Evolutionary conservation across 306 rosid genomes (phyloP).

Genomic region (Glycine soja): DNA sequence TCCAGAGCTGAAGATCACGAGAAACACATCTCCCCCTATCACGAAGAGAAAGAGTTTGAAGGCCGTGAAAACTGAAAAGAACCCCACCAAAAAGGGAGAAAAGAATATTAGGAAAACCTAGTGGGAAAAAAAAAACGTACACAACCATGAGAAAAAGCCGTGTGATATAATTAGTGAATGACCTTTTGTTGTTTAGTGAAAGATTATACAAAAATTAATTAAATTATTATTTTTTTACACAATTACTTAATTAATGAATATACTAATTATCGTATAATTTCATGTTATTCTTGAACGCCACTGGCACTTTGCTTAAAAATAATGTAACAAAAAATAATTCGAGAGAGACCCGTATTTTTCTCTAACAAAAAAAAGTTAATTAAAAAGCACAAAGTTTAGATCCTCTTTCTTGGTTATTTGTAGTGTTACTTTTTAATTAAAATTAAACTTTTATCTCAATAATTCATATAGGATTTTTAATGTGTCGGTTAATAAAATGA

Average conservation of each 20-base stretch:
- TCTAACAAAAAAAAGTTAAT: too few relatives aligned
- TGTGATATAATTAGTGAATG: not conserved
- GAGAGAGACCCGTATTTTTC: not conserved
- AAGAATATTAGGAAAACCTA: slow-evolving; percentile 4
- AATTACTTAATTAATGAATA: not conserved
- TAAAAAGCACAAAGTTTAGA: too few relatives aligned
- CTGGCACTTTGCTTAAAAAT: not conserved
- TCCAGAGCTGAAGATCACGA: slow-evolving; percentile 50
- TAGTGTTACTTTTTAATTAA: too few relatives aligned
- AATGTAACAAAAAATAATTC: not conserved
- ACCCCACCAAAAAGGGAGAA: slow-evolving; percentile 12
- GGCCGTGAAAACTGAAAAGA: slow-evolving; percentile 38
- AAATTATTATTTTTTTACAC: not conserved
- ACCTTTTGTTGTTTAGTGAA: slow-evolving; percentile 11
- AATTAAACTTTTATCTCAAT: too few relatives aligned
- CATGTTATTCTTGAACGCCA: not conserved
- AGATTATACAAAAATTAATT: not conserved
- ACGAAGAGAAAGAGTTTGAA: slow-evolving; percentile 3
- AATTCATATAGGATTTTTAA: too few relatives aligned
- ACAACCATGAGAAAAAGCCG: not conserved
- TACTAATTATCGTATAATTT: not conserved
- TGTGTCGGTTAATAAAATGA: too few relatives aligned
- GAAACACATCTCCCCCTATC: slow-evolving; percentile 26
- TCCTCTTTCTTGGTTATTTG: too few relatives aligned
- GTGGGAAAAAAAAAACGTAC: not conserved